Evolutionary conservation across 208 protist genomes (phyloP).

Genomic region (Trypanosoma cruzi): DNA sequence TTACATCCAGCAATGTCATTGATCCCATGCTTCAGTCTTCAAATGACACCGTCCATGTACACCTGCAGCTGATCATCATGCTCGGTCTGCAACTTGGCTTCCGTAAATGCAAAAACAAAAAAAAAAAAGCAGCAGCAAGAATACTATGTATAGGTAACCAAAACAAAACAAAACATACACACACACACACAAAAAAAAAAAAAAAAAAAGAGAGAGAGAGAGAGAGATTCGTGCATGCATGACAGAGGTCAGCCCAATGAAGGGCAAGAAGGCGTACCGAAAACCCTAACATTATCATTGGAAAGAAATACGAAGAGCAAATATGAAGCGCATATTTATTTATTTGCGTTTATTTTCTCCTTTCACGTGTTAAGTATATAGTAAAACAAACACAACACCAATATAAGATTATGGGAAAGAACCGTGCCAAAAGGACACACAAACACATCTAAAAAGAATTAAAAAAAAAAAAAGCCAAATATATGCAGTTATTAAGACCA

Average conservation of each 20-base stretch:
- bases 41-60: no score
- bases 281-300: background rate
- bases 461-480: no score
- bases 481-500: slow-evolving; percentile 7
- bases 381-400: background rate
- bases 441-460: no score
- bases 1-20: no score
- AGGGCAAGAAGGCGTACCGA: background rate
- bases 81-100: no score
- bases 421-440: no score
- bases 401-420: no score
- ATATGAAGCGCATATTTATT: background rate
- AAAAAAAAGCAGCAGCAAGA: background rate
- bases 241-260: background rate
- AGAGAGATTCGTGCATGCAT: background rate
- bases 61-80: no score
- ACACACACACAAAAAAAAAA: no score
- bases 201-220: background rate
- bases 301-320: background rate
- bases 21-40: no score
- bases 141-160: background rate
- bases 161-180: no score
- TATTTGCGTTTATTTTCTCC: background rate
- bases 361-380: background rate
- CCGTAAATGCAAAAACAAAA: no score